Evolutionary conservation across 805 yeast genomes (phyloP), one percentile per base, ranked within the genome.

Genomic region (Ogataea pilisensis): DNA sequence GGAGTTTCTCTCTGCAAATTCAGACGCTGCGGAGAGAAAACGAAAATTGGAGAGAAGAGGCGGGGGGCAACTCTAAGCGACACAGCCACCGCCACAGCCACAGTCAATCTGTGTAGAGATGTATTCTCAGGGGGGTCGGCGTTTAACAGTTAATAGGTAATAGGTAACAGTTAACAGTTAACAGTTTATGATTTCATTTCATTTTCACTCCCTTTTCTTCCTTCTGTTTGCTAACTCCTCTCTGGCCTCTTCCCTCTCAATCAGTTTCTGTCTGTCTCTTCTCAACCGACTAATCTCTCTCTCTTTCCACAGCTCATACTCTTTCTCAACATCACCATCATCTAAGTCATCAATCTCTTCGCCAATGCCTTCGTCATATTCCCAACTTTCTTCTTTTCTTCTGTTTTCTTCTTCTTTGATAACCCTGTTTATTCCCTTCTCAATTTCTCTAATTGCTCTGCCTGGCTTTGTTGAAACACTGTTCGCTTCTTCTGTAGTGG

Each of bases 341-440:
- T 81, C 86, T 0, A 82, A 75, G 48, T 80, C 86, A 46, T 80
- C 84, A 0, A 75, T 53, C 0, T 53, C 69, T 2, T 57, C 63
- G 13, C 49, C 19, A 4, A 29, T 37, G 33, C 57, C 55, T 14
- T 57, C 60, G n/a, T 51, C 41, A 14, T 49, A 43, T n/a, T 44
- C 38, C 19, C 47, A 49, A 5, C 33, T 39, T 22, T 45, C 53
- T 36, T 39, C 51, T 35, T n/a, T 44, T 49, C 37, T 45, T 45
- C 39, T 54, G 21, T 31, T 49, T 45, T 46, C 55, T 34, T 48
- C 60, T 41, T 43, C 54, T 39, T 53, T 54, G 38, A 31, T 37
- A 19, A 27, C 39, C 27, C 28, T 46, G 37, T 49, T 58, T 41
- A 48, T 52, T 30, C 44, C 53, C 44, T 50, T 50, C 48, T 60